Evolutionary conservation across 1,284 basidiomycete genomes (phyloP), one percentile per base, ranked within the genome.

Genomic region (Melampsora larici-populina): DNA sequence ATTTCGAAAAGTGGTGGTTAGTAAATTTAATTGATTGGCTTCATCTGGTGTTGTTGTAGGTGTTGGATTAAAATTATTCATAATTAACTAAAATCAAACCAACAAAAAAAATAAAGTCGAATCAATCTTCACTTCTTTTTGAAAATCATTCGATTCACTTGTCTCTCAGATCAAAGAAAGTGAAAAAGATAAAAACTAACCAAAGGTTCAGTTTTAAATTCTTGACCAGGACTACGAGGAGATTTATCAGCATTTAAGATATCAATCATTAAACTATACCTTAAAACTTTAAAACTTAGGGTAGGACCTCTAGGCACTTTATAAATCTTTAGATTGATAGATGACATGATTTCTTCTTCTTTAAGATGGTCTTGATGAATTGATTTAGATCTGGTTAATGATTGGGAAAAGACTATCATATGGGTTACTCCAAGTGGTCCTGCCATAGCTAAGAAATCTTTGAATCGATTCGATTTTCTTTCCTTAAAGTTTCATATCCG

Each of bases 361-460:
- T 92, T 94, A 43, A 79, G 77, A 40, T 79, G 74, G 24, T 73
- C 71, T 48, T 74, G 62, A 40, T 74, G 79, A n/a, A 80, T 80
- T 43, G 81, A 74, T 40, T 81, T 79, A 29, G 79, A 74, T 55
- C 79, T 77, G 17, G 78, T 77, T 13, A 82, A 80, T 21, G 82
- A 83, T 80, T 83, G 84, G 48, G 81, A 81, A 84, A 99, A 92
- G 58, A 94, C 93, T 80, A 99, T 88, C 58, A 99, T 85, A 86
- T 99, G 97, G 4, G 94, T 92, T 51, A 99, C 94, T 80, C 91
- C 89, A 69, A 99, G 88, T 8, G 92, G 89, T 0, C 95, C 95
- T 0, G 92, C 94, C 87, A 99, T 91, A 24, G 90, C 90, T 75
- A 98, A 86, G 84, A 94, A 99, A 85, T 99, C 97, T 84, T 94